These are phyloP conservation scores for Diaporthe batatas DNA, from an alignment of 2,329 filamentous ascomycete species.

Conservation along the genomic window DNA sequence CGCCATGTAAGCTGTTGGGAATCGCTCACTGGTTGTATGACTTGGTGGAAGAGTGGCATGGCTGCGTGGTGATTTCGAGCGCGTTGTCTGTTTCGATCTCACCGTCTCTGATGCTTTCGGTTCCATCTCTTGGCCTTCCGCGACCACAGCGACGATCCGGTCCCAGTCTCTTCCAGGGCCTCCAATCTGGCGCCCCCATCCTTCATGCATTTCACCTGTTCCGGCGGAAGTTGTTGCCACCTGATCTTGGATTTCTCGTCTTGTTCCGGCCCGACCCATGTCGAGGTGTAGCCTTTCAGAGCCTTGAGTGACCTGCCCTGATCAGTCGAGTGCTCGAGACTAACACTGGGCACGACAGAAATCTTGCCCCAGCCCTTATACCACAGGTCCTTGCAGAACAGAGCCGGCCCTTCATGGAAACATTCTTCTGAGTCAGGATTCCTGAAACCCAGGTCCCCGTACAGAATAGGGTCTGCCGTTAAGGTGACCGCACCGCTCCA, in stretches of 20 bases:
- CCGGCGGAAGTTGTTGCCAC: constrained; percentile 60
- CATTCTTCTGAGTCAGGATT: constrained; percentile 59
- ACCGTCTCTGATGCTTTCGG: neutral
- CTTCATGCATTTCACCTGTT: constrained; percentile 63
- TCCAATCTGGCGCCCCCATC: constrained; percentile 56
- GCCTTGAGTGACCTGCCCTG: constrained; percentile 60
- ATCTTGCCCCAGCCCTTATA: constrained; percentile 62
- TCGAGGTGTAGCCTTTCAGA: constrained; percentile 62
- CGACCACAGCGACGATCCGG: neutral
- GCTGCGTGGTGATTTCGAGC: neutral
- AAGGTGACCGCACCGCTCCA: constrained; percentile 71
- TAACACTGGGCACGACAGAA: constrained; percentile 68
- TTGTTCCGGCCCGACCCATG: constrained; percentile 50
- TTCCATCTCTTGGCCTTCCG: neutral
- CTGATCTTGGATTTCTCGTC: constrained; percentile 50
- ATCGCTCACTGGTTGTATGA: neutral
- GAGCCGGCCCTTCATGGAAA: constrained; percentile 65
- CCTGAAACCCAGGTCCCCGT: constrained; percentile 61
- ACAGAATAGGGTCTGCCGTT: constrained; percentile 60
- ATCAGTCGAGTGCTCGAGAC: constrained; percentile 66
- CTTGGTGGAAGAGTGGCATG: neutral
- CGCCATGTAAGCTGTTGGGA: neutral
- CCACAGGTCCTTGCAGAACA: constrained; percentile 72
- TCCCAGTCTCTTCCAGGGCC: constrained; percentile 54
- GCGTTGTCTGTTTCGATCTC: neutral